Percentiles rank a stretch among this genome's conserved stretches.
Evolutionary conservation across 108 stramenopile genomes (phyloP).

Genomic region (Skeletonema grethae): DNA sequence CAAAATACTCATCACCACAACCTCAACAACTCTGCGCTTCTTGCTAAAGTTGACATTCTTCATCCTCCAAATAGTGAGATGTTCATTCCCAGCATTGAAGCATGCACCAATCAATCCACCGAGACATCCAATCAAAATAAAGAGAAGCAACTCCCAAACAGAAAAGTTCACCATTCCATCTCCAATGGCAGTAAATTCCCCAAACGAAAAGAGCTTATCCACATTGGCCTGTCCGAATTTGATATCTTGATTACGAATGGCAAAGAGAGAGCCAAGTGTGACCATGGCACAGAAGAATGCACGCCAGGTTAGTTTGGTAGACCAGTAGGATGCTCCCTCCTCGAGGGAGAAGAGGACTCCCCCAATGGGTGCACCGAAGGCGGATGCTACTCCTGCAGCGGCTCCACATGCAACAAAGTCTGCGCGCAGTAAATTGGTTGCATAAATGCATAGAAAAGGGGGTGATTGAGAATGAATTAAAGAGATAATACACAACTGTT

Average conservation of each 20-base stretch:
- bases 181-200: constrained; percentile 80
- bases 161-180: constrained; percentile 80
- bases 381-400: constrained; percentile 93
- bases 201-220: constrained; percentile 94
- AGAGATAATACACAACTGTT: neutral
- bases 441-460: neutral
- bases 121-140: constrained; percentile 89
- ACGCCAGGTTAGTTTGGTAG: constrained; percentile 95
- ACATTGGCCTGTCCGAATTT: constrained; percentile 90
- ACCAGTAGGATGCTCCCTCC: constrained; percentile 96
- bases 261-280: constrained; percentile 85
- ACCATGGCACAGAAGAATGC: constrained; percentile 98
- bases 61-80: constrained; percentile 91
- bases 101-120: constrained; percentile 95
- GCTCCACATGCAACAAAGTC: constrained; percentile 98
- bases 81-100: constrained; percentile 94
- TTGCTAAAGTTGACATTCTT: constrained; percentile 77
- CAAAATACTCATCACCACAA: constrained; percentile 64
- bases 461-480: neutral
- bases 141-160: constrained; percentile 93
- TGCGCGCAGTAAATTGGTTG: constrained; percentile 19
- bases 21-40: constrained; percentile 77
- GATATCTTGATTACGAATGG: constrained; percentile 73
- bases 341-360: constrained; percentile 96
- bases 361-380: constrained; percentile 97